A percentile compares a stretch with the other conserved stretches of the same genome.
phyloP scores from a whole-genome alignment of 139 green algal species.

The Astrephomene gubernaculifera region DNA sequence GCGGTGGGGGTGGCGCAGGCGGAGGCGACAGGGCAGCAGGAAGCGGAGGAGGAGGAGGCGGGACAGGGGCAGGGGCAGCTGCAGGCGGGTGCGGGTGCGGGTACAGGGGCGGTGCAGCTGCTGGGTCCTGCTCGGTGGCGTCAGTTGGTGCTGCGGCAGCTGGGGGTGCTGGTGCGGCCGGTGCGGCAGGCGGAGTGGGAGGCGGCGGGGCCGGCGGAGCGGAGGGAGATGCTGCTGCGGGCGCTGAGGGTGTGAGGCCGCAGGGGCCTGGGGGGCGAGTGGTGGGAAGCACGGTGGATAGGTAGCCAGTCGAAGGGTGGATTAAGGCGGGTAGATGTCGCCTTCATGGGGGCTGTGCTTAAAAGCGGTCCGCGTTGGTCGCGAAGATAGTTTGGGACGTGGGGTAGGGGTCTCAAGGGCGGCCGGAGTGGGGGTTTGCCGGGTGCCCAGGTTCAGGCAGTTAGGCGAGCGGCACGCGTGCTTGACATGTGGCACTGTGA shows the following conservation, averaged over 20 bases:
- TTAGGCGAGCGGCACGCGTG: no score
- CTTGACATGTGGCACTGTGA: no score
- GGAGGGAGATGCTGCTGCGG: background rate
- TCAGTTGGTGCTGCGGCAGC: conserved; percentile 15
- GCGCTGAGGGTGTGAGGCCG: conserved; percentile 1
- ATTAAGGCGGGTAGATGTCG: no score
- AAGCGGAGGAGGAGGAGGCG: background rate
- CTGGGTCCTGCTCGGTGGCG: conserved; percentile 34
- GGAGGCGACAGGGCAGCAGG: background rate
- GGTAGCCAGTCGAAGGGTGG: no score
- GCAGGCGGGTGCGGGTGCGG: background rate
- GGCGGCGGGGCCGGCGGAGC: background rate
- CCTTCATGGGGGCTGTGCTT: no score
- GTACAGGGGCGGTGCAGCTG: background rate
- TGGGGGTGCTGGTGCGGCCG: conserved; percentile 18
- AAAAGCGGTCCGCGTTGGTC: no score
- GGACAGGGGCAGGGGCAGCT: background rate
- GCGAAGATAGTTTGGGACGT: no score
- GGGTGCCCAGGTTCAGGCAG: no score
- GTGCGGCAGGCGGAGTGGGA: conserved; percentile 24
- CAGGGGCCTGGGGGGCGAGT: no score
- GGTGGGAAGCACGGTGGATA: no score
- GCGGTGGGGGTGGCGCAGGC: background rate
- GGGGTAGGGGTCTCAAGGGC: no score
- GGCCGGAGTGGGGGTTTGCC: no score